These are phyloP conservation scores for Penicillium rolfsii DNA, from an alignment of 2,329 filamentous ascomycete genomes.

Conservation along the genomic window DNA sequence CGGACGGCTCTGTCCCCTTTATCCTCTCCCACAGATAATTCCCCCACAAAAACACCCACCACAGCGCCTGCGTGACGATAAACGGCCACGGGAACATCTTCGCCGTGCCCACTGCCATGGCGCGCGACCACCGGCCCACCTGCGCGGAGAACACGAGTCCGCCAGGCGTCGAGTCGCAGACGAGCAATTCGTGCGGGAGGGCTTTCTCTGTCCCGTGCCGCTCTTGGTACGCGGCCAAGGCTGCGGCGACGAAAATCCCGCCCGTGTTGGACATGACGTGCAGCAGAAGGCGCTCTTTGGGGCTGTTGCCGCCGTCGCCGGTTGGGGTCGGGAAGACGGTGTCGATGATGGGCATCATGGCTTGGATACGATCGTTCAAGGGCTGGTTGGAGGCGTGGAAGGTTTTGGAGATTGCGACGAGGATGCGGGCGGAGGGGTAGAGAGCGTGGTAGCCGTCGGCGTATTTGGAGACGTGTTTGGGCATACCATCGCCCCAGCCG, in stretches of 20 bases:
- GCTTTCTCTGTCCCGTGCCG: constrained; percentile 36
- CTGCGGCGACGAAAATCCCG: constrained; percentile 57
- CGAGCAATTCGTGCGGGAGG: constrained; percentile 55
- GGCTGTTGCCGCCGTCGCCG: constrained; percentile 18
- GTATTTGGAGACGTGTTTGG: constrained; percentile 62
- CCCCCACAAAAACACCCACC: constrained; percentile 48
- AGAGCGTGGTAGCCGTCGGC: constrained; percentile 56
- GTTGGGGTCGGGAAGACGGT: constrained; percentile 29
- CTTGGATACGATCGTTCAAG: constrained; percentile 49
- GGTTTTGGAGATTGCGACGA: constrained; percentile 58
- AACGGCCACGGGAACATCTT: constrained; percentile 50
- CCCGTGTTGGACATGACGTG: constrained; percentile 65
- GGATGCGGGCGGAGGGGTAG: constrained; percentile 56
- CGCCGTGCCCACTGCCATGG: constrained; percentile 57
- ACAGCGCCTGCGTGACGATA: constrained; percentile 53
- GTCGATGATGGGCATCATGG: constrained; percentile 51
- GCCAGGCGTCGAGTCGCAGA: constrained; percentile 60
- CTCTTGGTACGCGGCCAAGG: constrained; percentile 52
- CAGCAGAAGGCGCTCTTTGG: constrained; percentile 48
- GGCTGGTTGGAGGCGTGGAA: constrained; percentile 51
- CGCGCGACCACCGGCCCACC: constrained; percentile 56
- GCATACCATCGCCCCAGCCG: constrained; percentile 61
- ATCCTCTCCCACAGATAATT: constrained; percentile 35
- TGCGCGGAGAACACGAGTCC: constrained; percentile 43
- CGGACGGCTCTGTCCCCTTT: constrained; percentile 21